Evolutionary conservation across 140 eudicot species (phyloP).

Genomic region (Ambrosia hybrid): DNA sequence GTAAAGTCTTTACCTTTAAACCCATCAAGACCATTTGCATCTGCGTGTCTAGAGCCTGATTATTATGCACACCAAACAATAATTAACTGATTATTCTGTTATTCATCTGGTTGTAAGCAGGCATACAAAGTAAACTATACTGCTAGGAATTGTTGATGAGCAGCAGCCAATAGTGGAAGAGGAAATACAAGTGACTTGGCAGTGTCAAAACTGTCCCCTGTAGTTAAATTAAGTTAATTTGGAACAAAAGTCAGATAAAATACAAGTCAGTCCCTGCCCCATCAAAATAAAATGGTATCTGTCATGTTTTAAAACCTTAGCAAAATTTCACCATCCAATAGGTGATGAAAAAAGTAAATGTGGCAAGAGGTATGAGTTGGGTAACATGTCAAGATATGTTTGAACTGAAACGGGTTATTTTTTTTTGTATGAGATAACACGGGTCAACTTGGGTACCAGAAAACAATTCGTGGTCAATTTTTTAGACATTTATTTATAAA

Average conservation of each 20-base stretch:
- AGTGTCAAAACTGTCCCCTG: constrained; percentile 74
- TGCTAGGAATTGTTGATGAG: constrained; percentile 91
- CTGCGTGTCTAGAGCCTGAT: constrained; percentile 59
- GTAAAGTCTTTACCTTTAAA: constrained; percentile 53
- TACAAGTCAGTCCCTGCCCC: background rate
- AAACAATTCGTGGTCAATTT: too few species aligned
- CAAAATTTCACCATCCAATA: background rate
- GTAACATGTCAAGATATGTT: constrained; percentile 2
- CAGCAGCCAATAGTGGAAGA: constrained; percentile 84
- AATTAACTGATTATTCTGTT: too few species aligned
- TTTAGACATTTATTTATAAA: too few species aligned
- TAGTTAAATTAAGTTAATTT: constrained; percentile 26
- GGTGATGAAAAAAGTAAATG: background rate
- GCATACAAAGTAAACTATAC: constrained; percentile 35
- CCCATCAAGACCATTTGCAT: constrained; percentile 52
- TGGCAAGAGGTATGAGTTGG: background rate
- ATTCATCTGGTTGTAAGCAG: background rate
- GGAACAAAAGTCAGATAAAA: background rate
- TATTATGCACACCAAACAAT: constrained; percentile 18
- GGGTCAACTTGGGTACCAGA: too few species aligned
- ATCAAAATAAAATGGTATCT: background rate
- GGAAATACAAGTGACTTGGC: constrained; percentile 88
- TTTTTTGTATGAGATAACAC: too few species aligned
- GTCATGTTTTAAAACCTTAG: background rate
- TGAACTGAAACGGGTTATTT: background rate